Evolutionary conservation across 2,329 filamentous ascomycete genomes (phyloP).

Genomic region (Rhynchosporium secalis): DNA sequence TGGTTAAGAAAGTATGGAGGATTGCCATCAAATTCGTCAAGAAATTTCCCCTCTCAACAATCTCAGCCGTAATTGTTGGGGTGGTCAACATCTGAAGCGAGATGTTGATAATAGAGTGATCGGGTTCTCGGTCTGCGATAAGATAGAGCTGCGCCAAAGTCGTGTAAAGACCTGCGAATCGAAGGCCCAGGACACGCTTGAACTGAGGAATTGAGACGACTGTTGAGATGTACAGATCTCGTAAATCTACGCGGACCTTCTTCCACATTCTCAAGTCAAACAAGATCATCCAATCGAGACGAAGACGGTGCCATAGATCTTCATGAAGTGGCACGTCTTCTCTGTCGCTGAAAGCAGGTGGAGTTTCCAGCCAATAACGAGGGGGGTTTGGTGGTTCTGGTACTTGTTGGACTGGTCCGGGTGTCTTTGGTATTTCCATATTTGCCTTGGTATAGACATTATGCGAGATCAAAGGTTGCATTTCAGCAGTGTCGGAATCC

Average conservation of each 20-base stretch:
- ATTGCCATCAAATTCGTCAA: slow-evolving; percentile 94
- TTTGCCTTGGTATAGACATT: slow-evolving; percentile 63
- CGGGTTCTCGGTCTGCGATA: slow-evolving; percentile 92
- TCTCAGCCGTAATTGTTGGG: slow-evolving; percentile 92
- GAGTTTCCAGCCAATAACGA: slow-evolving; percentile 83
- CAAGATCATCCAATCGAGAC: slow-evolving; percentile 90
- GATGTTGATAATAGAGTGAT: slow-evolving; percentile 97
- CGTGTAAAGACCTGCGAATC: slow-evolving; percentile 95
- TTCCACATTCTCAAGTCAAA: slow-evolving; percentile 98
- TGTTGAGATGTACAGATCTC: slow-evolving; percentile 93
- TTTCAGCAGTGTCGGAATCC: slow-evolving; percentile 70
- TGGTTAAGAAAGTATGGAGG: slow-evolving; percentile 94
- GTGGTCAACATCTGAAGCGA: slow-evolving; percentile 96
- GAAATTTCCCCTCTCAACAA: slow-evolving; percentile 94
- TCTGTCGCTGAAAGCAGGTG: slow-evolving; percentile 64
- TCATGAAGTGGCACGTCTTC: slow-evolving; percentile 71
- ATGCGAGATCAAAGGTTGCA: slow-evolving; percentile 58
- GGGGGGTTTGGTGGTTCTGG: slow-evolving; percentile 61
- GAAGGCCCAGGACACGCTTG: slow-evolving; percentile 86
- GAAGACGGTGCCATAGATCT: slow-evolving; percentile 84
- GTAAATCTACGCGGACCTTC: slow-evolving; percentile 83
- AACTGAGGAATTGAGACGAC: slow-evolving; percentile 95
- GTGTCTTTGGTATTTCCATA: slow-evolving; percentile 79
- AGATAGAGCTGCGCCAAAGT: slow-evolving; percentile 91
- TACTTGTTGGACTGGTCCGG: slow-evolving; percentile 52